Evolutionary conservation across 1,284 basidiomycete genomes (phyloP), one percentile per base, ranked within the genome.

Genomic region (Amylostereum chailletii): DNA sequence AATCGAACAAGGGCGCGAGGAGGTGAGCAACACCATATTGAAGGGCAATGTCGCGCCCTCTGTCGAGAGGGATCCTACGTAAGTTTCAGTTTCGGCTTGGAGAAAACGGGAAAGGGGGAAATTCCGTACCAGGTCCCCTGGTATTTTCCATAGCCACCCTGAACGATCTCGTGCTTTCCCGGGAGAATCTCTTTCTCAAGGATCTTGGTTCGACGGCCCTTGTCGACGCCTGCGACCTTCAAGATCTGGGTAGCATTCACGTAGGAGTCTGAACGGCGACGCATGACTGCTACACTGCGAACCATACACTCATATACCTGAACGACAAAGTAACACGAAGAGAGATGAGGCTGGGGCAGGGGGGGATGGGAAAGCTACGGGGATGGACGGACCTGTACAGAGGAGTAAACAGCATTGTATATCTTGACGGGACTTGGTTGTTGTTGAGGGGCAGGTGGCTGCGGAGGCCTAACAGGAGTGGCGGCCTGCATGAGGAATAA

Each of bases 191-290:
- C 95, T 67, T 95, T 96, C 72, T 99, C 96, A 36, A 99, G 77
- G 51, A 98, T 97, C 78, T 97, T 97, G 27, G 95, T 98, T 41
- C 96, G 79, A 38, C 89, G 81, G 2, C 93, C 94, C 70, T 99
- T 99, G 69, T 96, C 93, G 53, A 99, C 88, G 40, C 96, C 96
- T 5, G 96, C 96, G 40, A 99, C 94, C 70, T 99, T 99, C 62
- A 99, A 83, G 55, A 99, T 97, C 69, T 99, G 96, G 4, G 96
- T 99, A 56, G 95, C 95, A 72, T 99, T 99, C 58, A 92, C 90
- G 68, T 80, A 98, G 59, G 90, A 93, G 71, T 99, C 96, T 44
- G 83, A 81, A 59, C 94, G 81, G 61, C 96, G 76, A 51, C 95
- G 85, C 96, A 99, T 99, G 58, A 99, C 95, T 2, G 94, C 94